phyloP scores from a whole-genome alignment of 495 filamentous ascomycete genomes.

The Aspergillus baeticus region DNA sequence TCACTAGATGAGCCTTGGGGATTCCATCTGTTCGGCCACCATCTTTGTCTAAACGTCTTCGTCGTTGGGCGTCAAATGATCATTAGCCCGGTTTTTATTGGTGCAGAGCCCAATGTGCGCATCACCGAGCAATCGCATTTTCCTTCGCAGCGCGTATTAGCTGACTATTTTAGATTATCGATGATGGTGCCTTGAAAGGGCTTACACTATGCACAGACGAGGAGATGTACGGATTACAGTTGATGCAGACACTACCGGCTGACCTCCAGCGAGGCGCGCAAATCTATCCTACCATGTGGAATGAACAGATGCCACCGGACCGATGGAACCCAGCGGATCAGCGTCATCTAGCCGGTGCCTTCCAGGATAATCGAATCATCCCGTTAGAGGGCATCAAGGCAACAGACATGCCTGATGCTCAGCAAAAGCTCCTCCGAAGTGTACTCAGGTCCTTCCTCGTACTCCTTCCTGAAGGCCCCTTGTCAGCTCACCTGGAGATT shows the following conservation, averaged over 20 bases:
- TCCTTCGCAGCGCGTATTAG: too few species aligned
- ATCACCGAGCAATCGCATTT: too few species aligned
- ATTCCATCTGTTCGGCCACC: conserved; percentile 74
- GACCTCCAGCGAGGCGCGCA: conserved; percentile 51
- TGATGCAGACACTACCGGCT: conserved; percentile 63
- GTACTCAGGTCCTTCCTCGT: conserved; percentile 61
- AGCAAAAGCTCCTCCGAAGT: conserved; percentile 51
- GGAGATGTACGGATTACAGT: conserved; percentile 55
- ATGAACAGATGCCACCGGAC: conserved; percentile 61
- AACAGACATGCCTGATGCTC: conserved; percentile 37
- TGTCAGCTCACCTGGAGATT: conserved; percentile 50
- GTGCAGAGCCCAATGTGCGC: conserved; percentile 77
- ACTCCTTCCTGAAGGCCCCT: conserved; percentile 56
- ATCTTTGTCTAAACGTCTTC: conserved; percentile 69
- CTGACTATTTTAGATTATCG: too few species aligned
- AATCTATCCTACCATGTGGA: conserved; percentile 54
- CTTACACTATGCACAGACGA: conserved; percentile 64
- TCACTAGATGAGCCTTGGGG: conserved; percentile 60
- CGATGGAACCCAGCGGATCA: conserved; percentile 76
- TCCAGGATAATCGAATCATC: conserved; percentile 71
- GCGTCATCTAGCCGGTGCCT: conserved; percentile 71
- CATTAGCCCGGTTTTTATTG: conserved; percentile 69
- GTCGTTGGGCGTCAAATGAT: conserved; percentile 59
- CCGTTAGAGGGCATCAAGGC: conserved; percentile 66
- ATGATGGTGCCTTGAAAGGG: conserved; percentile 58